Percentiles rank a stretch among this genome's conserved stretches.
Evolutionary conservation across 306 rosid species (phyloP).

Genomic region (Vicia villosa): DNA sequence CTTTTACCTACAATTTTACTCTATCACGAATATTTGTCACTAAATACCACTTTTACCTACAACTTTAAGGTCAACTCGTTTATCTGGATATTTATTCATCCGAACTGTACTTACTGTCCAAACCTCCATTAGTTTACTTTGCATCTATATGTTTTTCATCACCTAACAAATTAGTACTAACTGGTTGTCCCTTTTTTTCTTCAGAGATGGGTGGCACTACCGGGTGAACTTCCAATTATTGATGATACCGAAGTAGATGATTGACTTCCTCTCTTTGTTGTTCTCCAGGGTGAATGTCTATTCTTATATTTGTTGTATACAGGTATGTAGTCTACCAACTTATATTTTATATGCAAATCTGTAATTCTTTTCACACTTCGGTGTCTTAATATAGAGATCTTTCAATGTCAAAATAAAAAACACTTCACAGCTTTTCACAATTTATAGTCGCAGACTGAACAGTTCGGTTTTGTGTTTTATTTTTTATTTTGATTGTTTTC

Average conservation of each 20-base stretch:
- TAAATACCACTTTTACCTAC: too few species aligned
- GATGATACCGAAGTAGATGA: conserved; percentile 84
- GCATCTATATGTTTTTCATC: not conserved
- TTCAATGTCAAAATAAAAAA: too few species aligned
- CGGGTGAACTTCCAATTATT: conserved; percentile 83
- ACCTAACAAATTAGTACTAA: not conserved
- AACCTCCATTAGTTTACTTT: conserved; percentile 29
- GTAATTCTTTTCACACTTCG: not conserved
- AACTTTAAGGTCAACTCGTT: conserved; percentile 79
- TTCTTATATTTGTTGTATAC: conserved; percentile 49
- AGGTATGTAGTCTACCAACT: too few species aligned
- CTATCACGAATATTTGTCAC: too few species aligned
- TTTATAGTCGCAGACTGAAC: too few species aligned
- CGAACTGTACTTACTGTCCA: conserved; percentile 60
- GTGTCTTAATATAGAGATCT: too few species aligned
- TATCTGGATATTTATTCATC: conserved; percentile 75
- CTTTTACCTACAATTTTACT: too few species aligned
- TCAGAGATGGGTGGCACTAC: conserved; percentile 74
- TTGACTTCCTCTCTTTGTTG: conserved; percentile 88
- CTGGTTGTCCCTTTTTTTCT: too few species aligned
- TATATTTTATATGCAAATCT: not conserved
- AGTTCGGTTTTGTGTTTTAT: too few species aligned
- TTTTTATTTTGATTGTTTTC: too few species aligned
- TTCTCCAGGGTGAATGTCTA: conserved; percentile 76
- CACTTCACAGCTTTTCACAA: too few species aligned